Evolutionary conservation across 352 stramenopile genomes (phyloP).

Genomic region (Phytopythium boreale): DNA sequence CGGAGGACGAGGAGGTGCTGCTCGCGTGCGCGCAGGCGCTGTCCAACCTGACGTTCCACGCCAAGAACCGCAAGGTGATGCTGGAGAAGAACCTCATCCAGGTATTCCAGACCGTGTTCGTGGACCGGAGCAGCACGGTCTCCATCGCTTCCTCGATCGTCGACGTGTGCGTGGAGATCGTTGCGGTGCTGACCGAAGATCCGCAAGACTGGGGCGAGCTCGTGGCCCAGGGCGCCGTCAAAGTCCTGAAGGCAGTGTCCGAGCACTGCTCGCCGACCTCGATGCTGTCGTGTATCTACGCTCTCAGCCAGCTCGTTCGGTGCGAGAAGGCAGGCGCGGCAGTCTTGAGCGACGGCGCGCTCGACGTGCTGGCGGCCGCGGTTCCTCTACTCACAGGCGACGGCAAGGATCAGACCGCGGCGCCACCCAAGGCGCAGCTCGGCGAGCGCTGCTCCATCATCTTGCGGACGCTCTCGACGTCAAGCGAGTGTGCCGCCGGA

Average conservation of each 20-base stretch:
- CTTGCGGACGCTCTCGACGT: slow-evolving; percentile 61
- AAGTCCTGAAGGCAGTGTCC: slow-evolving; percentile 48
- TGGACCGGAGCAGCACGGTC: slow-evolving; percentile 13
- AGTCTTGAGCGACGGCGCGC: slow-evolving; percentile 51
- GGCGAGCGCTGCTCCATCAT: slow-evolving; percentile 68
- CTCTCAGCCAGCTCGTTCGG: slow-evolving; percentile 64
- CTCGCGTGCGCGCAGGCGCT: slow-evolving; percentile 64
- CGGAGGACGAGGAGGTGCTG: slow-evolving; percentile 43
- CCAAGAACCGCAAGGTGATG: slow-evolving; percentile 49
- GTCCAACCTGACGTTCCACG: slow-evolving; percentile 68
- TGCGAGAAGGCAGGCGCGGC: slow-evolving; percentile 34
- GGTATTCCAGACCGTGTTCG: slow-evolving; percentile 40
- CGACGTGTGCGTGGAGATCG: slow-evolving; percentile 59
- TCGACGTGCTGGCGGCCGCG: slow-evolving; percentile 54
- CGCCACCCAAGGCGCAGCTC: slow-evolving; percentile 21
- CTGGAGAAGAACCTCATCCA: slow-evolving; percentile 56
- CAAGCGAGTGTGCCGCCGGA: slow-evolving; percentile 33
- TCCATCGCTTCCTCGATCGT: slow-evolving; percentile 28
- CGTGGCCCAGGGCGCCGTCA: slow-evolving; percentile 46
- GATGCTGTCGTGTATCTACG: slow-evolving; percentile 54
- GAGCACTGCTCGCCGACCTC: slow-evolving; percentile 18
- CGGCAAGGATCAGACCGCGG: background rate
- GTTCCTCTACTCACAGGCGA: slow-evolving; percentile 17
- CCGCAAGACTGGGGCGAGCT: slow-evolving; percentile 42
- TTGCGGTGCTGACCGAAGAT: slow-evolving; percentile 72